phyloP scores from a whole-genome alignment of 371 early-diverging fungal genomes.

The Chytridium lagenaria region DNA sequence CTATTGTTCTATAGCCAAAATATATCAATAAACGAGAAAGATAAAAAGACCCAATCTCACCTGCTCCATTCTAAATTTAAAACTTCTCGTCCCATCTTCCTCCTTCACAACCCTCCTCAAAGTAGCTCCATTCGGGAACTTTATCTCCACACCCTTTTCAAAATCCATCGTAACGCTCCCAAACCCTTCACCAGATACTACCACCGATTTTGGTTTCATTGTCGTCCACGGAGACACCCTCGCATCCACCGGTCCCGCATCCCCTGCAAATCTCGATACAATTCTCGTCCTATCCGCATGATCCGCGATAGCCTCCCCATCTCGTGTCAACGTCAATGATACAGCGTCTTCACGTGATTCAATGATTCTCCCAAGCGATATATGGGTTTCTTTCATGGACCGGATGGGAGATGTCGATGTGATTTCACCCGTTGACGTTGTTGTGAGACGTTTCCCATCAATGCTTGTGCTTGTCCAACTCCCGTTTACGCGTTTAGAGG shows the following conservation, averaged over 20 bases:
- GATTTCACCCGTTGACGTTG: slow-evolving; percentile 1
- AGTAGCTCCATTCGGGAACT: slow-evolving; percentile 22
- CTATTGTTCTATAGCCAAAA: background rate
- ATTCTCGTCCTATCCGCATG: slow-evolving; percentile 48
- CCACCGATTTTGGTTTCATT: background rate
- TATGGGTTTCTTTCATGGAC: slow-evolving; percentile 31
- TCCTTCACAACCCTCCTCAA: background rate
- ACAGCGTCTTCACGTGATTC: slow-evolving; percentile 49
- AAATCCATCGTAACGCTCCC: slow-evolving; percentile 8
- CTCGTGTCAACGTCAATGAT: slow-evolving; percentile 21
- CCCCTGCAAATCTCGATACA: background rate
- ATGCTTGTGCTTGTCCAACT: slow-evolving; percentile 35
- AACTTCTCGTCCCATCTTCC: background rate
- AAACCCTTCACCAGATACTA: slow-evolving; percentile 13
- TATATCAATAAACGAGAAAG: background rate
- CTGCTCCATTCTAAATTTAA: background rate
- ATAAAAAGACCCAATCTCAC: background rate
- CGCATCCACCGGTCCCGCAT: background rate
- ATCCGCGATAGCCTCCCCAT: slow-evolving; percentile 31
- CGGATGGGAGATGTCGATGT: slow-evolving; percentile 16
- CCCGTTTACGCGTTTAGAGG: slow-evolving; percentile 13
- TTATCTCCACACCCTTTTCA: slow-evolving; percentile 11
- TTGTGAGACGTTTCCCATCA: slow-evolving; percentile 19
- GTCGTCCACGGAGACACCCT: background rate
- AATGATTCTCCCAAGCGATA: slow-evolving; percentile 23